Conservation (phyloP, 1,284 basidiomycete species). For the Spongispora temasekensis region DNA sequence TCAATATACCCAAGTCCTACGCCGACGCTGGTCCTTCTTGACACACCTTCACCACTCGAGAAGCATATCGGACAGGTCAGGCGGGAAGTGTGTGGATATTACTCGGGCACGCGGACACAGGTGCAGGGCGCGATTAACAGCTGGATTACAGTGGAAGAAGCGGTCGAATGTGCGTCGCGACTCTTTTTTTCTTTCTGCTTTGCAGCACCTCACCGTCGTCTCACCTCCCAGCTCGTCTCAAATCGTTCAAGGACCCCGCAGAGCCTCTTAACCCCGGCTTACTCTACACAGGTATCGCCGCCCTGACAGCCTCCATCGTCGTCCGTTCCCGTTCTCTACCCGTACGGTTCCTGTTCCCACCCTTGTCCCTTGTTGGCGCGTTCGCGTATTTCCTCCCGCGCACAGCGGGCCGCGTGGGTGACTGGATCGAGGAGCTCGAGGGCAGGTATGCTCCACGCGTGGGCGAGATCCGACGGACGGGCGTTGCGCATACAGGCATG, state of each 20-base stretch:
- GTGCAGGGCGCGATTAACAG: slow-evolving; percentile 71
- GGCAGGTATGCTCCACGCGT: slow-evolving; percentile 66
- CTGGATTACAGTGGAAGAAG: slow-evolving; percentile 83
- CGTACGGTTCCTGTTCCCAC: slow-evolving; percentile 70
- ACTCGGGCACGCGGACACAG: slow-evolving; percentile 56
- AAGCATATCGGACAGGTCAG: slow-evolving; percentile 69
- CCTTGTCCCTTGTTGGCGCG: slow-evolving; percentile 64
- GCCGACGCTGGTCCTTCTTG: slow-evolving; percentile 65
- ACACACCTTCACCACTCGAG: slow-evolving; percentile 73
- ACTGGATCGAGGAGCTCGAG: slow-evolving; percentile 72
- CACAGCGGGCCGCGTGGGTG: slow-evolving; percentile 68
- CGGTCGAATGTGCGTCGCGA: slow-evolving; percentile 73
- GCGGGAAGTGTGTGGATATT: slow-evolving; percentile 53
- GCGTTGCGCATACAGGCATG: slow-evolving; percentile 64
- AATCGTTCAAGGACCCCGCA: slow-evolving; percentile 74
- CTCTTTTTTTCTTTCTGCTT: not conserved
- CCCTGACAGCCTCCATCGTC: slow-evolving; percentile 84
- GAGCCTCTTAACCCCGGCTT: slow-evolving; percentile 85
- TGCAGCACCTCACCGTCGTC: not conserved
- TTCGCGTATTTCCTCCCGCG: slow-evolving; percentile 80
- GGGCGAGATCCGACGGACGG: slow-evolving; percentile 67
- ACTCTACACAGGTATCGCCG: slow-evolving; percentile 86
- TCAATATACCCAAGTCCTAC: slow-evolving; percentile 74
- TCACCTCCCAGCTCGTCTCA: slow-evolving; percentile 64
- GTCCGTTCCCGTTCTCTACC: slow-evolving; percentile 74